These are phyloP conservation scores for Fusarium graminum DNA, from an alignment of 2,329 filamentous ascomycete genomes.

Conservation along the genomic window DNA sequence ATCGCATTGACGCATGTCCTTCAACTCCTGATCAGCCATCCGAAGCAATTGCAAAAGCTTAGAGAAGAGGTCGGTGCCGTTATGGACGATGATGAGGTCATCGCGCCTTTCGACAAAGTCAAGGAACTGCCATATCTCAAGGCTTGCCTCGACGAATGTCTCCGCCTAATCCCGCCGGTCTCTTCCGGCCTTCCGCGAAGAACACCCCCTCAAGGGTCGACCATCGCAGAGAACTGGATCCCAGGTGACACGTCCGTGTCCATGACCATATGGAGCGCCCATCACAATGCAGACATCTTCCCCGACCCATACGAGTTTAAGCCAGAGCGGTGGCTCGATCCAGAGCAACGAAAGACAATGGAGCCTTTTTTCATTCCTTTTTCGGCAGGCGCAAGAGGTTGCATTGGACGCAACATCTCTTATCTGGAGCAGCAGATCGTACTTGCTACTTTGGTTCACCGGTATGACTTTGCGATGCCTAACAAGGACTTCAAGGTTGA, in stretches of 20 bases:
- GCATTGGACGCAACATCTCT: conserved; percentile 57
- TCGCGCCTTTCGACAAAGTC: conserved; percentile 64
- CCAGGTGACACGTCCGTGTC: conserved; percentile 56
- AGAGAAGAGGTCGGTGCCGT: conserved; percentile 61
- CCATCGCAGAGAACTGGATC: conserved; percentile 50
- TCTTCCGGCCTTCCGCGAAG: conserved; percentile 47
- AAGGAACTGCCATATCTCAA: conserved; percentile 65
- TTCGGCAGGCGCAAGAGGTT: conserved; percentile 57
- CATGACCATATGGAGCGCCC: conserved; percentile 55
- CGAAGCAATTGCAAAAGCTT: conserved; percentile 55
- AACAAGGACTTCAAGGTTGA: not conserved
- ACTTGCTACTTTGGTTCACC: conserved; percentile 57
- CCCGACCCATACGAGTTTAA: conserved; percentile 56
- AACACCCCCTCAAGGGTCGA: conserved; percentile 50
- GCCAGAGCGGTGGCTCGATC: conserved; percentile 58
- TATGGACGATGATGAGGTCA: conserved; percentile 57
- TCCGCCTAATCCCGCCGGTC: conserved; percentile 53
- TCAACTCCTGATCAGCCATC: conserved; percentile 64
- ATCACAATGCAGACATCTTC: conserved; percentile 57
- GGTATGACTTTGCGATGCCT: conserved; percentile 56
- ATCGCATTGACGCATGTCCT: conserved; percentile 65
- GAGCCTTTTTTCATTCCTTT: conserved; percentile 58
- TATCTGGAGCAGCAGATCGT: conserved; percentile 62
- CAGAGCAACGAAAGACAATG: conserved; percentile 50
- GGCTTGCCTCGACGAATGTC: conserved; percentile 63